Conservation (phyloP, 306 rosid species). For the Calophaca sinica region DNA sequence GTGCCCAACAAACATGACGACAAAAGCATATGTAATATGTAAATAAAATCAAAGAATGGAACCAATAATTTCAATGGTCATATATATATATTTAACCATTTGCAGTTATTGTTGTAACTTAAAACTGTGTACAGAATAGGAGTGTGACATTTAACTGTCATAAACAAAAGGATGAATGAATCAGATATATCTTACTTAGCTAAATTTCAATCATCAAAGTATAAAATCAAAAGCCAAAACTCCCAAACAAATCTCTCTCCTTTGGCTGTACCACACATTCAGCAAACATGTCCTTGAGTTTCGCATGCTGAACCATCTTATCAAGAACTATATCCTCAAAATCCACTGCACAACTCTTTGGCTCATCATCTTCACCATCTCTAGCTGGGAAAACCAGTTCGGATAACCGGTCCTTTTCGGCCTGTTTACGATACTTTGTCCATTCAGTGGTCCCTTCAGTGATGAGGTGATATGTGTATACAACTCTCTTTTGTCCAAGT, state of each 20-base stretch:
- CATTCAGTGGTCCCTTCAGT: constrained; percentile 40
- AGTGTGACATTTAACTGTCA: too few species aligned
- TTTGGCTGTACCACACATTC: constrained; percentile 23
- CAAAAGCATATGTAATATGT: too few species aligned
- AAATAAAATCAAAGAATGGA: too few species aligned
- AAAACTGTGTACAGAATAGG: too few species aligned
- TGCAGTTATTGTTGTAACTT: too few species aligned
- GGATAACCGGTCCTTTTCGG: constrained; percentile 47
- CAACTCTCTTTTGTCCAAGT: constrained; percentile 49
- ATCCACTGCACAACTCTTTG: neutral
- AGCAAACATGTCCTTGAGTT: constrained; percentile 48
- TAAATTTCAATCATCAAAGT: neutral
- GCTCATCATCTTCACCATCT: constrained; percentile 1
- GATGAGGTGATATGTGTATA: constrained; percentile 50
- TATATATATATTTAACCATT: too few species aligned
- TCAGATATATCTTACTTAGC: neutral
- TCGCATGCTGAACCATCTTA: constrained; percentile 34
- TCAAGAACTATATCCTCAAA: constrained; percentile 49
- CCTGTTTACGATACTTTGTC: constrained; percentile 38
- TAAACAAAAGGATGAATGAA: neutral
- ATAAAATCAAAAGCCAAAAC: neutral
- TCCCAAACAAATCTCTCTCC: constrained; percentile 32
- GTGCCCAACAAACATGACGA: too few species aligned
- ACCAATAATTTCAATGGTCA: too few species aligned
- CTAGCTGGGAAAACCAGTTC: constrained; percentile 47